phyloP scores from a whole-genome alignment of 495 filamentous ascomycete genomes.

The Aspergillus saccharolyticus region DNA sequence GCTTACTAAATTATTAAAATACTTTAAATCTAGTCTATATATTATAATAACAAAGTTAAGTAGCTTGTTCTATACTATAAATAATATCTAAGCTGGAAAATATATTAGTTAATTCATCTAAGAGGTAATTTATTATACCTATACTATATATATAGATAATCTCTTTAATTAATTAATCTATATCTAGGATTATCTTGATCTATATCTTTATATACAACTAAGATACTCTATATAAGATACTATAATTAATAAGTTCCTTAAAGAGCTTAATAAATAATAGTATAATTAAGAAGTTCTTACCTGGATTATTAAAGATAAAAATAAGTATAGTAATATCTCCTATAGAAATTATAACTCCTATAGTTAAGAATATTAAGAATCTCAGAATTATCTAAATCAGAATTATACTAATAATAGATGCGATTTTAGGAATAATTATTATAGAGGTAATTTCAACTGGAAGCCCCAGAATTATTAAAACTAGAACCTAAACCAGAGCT shows the following conservation, averaged over 20 bases:
- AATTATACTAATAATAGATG: background rate
- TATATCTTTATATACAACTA: background rate
- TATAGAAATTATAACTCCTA: background rate
- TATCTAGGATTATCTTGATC: background rate
- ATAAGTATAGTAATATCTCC: background rate
- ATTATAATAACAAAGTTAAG: background rate
- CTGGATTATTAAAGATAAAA: background rate
- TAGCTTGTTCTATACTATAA: background rate
- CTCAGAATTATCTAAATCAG: background rate
- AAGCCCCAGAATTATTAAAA: background rate
- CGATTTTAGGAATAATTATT: background rate
- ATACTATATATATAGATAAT: background rate
- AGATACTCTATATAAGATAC: background rate
- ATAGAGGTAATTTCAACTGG: background rate
- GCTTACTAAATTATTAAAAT: background rate
- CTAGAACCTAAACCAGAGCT: background rate
- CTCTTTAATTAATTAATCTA: background rate
- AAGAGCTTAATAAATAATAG: background rate
- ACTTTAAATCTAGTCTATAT: background rate
- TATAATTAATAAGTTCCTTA: background rate
- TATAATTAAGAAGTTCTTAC: background rate
- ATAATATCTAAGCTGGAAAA: background rate
- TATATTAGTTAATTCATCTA: background rate
- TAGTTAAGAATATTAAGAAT: background rate
- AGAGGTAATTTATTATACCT: background rate